Percentiles rank a stretch among this genome's conserved stretches.
These are phyloP conservation scores for Eucalyptus shirleyi DNA, from an alignment of 345 rosid genomes.

Conservation along the genomic window DNA sequence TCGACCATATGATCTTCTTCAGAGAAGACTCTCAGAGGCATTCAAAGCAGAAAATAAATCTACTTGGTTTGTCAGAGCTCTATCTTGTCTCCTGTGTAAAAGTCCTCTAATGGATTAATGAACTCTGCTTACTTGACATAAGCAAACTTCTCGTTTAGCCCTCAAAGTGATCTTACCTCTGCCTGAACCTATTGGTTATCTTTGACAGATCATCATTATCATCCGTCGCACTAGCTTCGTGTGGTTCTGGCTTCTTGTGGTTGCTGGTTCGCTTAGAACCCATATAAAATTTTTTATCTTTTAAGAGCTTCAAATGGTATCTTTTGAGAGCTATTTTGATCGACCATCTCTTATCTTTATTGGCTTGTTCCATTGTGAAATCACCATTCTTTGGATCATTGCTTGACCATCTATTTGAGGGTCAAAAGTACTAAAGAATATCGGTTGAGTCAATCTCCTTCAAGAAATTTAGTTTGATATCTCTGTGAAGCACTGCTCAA, in stretches of 20 bases:
- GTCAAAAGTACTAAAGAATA: neutral
- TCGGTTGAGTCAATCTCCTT: neutral
- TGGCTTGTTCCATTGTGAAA: neutral
- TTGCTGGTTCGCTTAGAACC: neutral
- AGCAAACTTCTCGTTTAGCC: neutral
- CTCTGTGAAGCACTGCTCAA: neutral
- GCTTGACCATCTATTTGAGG: neutral
- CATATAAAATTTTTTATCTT: neutral
- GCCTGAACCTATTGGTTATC: neutral
- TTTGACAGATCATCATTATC: neutral
- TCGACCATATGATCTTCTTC: neutral
- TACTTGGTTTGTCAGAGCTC: neutral
- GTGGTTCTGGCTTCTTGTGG: neutral
- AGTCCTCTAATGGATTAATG: neutral
- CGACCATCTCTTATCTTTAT: neutral
- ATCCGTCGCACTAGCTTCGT: neutral
- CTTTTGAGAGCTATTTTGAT: neutral
- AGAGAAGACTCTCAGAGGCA: neutral
- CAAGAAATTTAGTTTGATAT: neutral
- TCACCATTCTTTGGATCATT: neutral
- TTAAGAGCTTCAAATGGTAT: neutral
- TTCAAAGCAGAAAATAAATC: neutral
- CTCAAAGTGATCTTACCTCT: neutral
- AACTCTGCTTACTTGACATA: neutral
- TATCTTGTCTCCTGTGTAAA: neutral